phyloP scores from a whole-genome alignment of 2,329 filamentous ascomycete species.

The Chalaropsis ovoidea region DNA sequence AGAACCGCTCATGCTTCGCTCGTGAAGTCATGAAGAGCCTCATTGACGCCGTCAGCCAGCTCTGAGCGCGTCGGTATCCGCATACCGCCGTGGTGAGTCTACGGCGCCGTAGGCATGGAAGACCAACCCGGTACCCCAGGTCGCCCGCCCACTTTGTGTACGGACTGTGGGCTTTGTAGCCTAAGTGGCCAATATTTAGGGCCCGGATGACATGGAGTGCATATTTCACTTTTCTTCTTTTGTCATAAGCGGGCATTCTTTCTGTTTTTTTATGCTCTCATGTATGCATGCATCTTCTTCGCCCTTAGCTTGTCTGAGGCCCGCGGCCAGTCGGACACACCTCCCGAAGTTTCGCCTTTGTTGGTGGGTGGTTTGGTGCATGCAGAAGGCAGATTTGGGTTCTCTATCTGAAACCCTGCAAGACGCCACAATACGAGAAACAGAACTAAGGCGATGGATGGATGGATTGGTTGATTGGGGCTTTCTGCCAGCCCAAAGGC shows the following conservation, averaged over 20 bases:
- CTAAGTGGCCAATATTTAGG: no score
- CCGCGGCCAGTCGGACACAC: constrained; percentile 30
- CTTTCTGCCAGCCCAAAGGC: no score
- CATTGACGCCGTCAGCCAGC: constrained; percentile 39
- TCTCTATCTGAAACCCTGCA: constrained; percentile 10
- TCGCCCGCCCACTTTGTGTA: constrained; percentile 44
- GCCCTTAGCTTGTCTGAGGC: constrained; percentile 14
- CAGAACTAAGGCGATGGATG: neutral
- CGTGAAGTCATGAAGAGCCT: constrained; percentile 41
- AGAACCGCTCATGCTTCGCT: constrained; percentile 44
- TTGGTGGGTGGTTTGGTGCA: neutral
- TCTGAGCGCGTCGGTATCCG: no score
- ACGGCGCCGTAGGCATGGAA: no score
- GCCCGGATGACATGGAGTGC: no score
- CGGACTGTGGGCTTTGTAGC: constrained; percentile 41
- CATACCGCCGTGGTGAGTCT: no score
- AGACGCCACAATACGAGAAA: constrained; percentile 12
- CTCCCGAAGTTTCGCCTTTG: neutral
- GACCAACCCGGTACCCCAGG: no score
- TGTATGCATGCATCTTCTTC: neutral
- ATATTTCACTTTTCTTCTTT: no score
- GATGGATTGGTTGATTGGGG: no score
- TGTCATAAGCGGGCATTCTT: no score
- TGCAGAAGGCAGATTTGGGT: neutral
- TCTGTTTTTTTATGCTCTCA: neutral